Conservation (phyloP, 2,329 filamentous ascomycete genomes). For the Ophiostoma novo-ulmi region DNA sequence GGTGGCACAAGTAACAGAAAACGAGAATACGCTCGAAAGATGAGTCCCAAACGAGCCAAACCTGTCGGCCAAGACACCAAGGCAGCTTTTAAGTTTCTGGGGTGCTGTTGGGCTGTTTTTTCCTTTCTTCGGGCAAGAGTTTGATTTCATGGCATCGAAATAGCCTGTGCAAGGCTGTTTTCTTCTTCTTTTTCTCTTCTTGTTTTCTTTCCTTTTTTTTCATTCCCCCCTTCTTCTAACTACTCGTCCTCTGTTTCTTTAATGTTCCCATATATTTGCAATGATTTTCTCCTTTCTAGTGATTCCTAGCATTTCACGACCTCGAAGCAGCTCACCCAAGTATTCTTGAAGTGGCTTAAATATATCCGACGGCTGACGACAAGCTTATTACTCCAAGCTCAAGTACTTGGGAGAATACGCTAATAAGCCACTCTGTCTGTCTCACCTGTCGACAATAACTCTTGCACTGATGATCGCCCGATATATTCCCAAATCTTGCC, state of each 20-base stretch:
- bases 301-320: too few species aligned
- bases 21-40: not conserved
- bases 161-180: constrained; percentile 2
- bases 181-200: not conserved
- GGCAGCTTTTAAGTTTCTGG: not conserved
- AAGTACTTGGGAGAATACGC: not conserved
- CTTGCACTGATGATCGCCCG: not conserved
- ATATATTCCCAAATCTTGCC: not conserved
- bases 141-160: not conserved
- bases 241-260: too few species aligned
- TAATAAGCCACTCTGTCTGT: not conserved
- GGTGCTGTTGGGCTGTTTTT: not conserved
- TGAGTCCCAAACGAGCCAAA: constrained; percentile 7
- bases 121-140: not conserved
- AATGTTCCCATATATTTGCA: too few species aligned
- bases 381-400: not conserved
- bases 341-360: too few species aligned
- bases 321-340: too few species aligned
- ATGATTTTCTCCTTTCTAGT: too few species aligned
- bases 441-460: not conserved
- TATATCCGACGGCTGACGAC: not conserved
- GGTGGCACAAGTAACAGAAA: not conserved
- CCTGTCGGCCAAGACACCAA: constrained; percentile 7
- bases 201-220: not conserved
- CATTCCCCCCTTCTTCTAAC: not conserved